Evolutionary conservation across 106 monocot genomes (phyloP).

Genomic region (Apostasia ramifera): DNA sequence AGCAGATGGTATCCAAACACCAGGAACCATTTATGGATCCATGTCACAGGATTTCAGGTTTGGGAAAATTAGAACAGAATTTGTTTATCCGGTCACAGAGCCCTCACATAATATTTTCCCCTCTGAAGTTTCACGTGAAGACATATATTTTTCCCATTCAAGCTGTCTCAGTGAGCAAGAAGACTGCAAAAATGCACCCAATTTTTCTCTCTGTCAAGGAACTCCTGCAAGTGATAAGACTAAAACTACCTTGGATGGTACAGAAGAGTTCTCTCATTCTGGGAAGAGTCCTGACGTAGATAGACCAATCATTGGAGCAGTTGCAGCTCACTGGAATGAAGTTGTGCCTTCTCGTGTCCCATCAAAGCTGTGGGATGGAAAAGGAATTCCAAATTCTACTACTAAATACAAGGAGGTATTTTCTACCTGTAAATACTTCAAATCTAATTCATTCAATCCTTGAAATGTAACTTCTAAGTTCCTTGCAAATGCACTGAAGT

Average conservation of each 20-base stretch:
- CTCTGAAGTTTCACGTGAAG: slow-evolving; percentile 12
- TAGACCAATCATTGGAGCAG: slow-evolving; percentile 76
- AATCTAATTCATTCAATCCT: too few relatives aligned
- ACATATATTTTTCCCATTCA: not conserved
- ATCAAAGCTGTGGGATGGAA: slow-evolving; percentile 74
- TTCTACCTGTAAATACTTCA: not conserved
- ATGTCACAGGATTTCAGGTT: slow-evolving; percentile 19
- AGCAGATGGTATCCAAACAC: slow-evolving; percentile 45
- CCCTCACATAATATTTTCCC: slow-evolving; percentile 15
- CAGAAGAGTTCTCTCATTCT: slow-evolving; percentile 29
- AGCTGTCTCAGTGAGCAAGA: not conserved
- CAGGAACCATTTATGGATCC: slow-evolving; percentile 37
- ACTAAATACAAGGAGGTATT: slow-evolving; percentile 89
- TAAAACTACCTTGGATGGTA: not conserved
- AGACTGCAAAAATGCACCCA: too few relatives aligned
- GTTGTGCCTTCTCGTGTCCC: slow-evolving; percentile 37
- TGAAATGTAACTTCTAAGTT: too few relatives aligned
- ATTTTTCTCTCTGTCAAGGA: too few relatives aligned
- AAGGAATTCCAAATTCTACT: slow-evolving; percentile 97
- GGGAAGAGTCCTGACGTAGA: slow-evolving; percentile 41
- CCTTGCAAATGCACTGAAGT: too few relatives aligned
- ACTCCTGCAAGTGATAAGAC: too few relatives aligned
- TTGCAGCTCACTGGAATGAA: slow-evolving; percentile 71
- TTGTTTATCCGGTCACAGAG: slow-evolving; percentile 30
- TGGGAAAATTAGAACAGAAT: slow-evolving; percentile 21